Percentiles rank a stretch among this genome's conserved stretches.
Evolutionary conservation across 768 basidiomycete genomes (phyloP).

Genomic region (Tylopilus plumbeoviolaceoides): DNA sequence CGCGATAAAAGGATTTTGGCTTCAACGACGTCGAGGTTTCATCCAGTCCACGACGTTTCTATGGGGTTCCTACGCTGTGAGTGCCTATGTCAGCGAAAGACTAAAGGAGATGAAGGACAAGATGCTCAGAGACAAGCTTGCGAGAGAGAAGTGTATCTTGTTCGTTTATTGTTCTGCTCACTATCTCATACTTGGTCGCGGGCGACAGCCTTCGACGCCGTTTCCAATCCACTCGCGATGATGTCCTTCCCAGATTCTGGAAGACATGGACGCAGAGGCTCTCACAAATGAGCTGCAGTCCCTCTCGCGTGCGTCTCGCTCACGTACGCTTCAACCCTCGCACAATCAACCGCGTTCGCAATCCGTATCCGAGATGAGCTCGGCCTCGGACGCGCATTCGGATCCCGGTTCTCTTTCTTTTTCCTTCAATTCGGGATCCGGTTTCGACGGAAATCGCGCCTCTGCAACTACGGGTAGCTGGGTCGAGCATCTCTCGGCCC

Average conservation of each 20-base stretch:
- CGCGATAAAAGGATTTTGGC: conserved; percentile 44
- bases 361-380: conserved; percentile 36
- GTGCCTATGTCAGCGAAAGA: conserved; percentile 55
- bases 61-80: conserved; percentile 61
- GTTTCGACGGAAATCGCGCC: conserved; percentile 35
- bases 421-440: conserved; percentile 37
- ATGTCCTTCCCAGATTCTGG: conserved; percentile 61
- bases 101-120: conserved; percentile 64
- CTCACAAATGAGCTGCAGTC: conserved; percentile 55
- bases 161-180: background rate
- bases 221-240: conserved; percentile 74
- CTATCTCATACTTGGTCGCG: conserved; percentile 2
- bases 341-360: conserved; percentile 22
- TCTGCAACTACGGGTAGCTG: conserved; percentile 39
- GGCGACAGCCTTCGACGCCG: conserved; percentile 57
- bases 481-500: conserved; percentile 38
- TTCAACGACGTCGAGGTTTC: conserved; percentile 44
- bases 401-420: conserved; percentile 41
- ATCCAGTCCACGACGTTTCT: conserved; percentile 47
- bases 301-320: conserved; percentile 35
- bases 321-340: conserved; percentile 11
- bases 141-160: conserved; percentile 49
- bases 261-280: conserved; percentile 72
- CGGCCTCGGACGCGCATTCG: conserved; percentile 39
- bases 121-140: conserved; percentile 55